phyloP scores from a whole-genome alignment of 192 early-diverging fungal species.

The Coemansia guatemalensis region DNA sequence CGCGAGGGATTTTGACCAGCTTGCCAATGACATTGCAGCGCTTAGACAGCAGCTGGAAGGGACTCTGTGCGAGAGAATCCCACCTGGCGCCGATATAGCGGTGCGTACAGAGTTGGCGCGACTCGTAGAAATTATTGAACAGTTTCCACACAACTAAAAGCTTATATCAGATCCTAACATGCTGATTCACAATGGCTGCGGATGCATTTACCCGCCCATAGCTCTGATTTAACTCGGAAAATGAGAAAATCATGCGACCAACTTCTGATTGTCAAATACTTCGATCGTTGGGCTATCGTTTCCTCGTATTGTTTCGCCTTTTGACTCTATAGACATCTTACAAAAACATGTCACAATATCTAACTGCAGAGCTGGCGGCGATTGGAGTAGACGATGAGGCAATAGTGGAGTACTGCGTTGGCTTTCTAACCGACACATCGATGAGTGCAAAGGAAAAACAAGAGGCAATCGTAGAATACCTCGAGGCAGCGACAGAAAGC shows the following conservation, averaged over 20 bases:
- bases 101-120: conserved; percentile 13
- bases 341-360: conserved; percentile 30
- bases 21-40: not conserved
- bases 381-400: conserved; percentile 43
- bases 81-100: not conserved
- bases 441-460: conserved; percentile 28
- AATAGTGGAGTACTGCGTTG: conserved; percentile 43
- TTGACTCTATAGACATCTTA: not conserved
- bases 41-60: conserved; percentile 4
- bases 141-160: not conserved
- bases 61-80: not conserved
- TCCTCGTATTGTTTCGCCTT: not conserved
- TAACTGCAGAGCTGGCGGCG: conserved; percentile 15
- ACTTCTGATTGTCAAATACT: no score
- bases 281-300: no score
- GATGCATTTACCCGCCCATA: no score
- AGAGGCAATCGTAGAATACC: conserved; percentile 38
- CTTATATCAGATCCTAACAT: no score
- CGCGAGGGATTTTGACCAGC: not conserved
- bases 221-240: no score
- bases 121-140: conserved; percentile 14
- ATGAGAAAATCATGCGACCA: no score
- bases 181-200: no score
- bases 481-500: conserved; percentile 24
- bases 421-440: conserved; percentile 25